phyloP scores from a whole-genome alignment of 352 stramenopile genomes.

The Phytophthora hibernalis region DNA sequence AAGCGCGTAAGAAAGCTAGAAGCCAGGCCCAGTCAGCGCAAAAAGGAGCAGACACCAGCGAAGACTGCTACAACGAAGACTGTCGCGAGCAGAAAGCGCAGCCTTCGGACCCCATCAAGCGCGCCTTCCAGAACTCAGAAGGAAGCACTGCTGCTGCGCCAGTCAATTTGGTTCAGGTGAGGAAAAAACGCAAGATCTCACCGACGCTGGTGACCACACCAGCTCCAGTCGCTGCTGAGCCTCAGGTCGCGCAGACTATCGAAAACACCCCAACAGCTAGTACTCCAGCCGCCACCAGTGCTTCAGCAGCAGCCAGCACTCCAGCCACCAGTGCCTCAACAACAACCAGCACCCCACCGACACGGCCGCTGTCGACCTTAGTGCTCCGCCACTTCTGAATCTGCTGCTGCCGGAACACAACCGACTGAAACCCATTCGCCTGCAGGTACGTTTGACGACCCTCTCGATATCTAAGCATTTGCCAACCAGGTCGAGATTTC shows the following conservation, averaged over 20 bases:
- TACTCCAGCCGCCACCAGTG: background rate
- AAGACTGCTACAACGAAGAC: slow-evolving; percentile 31
- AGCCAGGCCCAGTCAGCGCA: slow-evolving; percentile 16
- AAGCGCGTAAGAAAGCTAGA: slow-evolving; percentile 65
- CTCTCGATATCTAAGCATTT: slow-evolving; percentile 38
- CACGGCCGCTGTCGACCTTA: slow-evolving; percentile 20
- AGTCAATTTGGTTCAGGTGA: slow-evolving; percentile 79
- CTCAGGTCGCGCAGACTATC: slow-evolving; percentile 2
- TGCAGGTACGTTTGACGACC: slow-evolving; percentile 38
- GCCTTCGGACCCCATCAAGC: slow-evolving; percentile 25
- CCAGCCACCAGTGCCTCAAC: no score
- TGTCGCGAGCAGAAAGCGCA: slow-evolving; percentile 45
- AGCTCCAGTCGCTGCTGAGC: background rate
- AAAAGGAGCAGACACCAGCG: slow-evolving; percentile 30
- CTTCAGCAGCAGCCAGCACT: slow-evolving; percentile 6
- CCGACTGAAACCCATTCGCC: slow-evolving; percentile 4
- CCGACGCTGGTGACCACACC: slow-evolving; percentile 45
- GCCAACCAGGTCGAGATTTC: slow-evolving; percentile 1
- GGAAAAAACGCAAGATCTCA: slow-evolving; percentile 87
- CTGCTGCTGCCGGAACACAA: slow-evolving; percentile 7
- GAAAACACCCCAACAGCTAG: slow-evolving; percentile 3
- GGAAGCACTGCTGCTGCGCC: slow-evolving; percentile 17
- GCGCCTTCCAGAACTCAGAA: slow-evolving; percentile 31
- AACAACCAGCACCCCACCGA: no score
- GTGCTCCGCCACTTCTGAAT: slow-evolving; percentile 5